Evolutionary conservation across 1,284 basidiomycete species (phyloP), one percentile per base, ranked within the genome.

Genomic region (Volvariella surrecta): DNA sequence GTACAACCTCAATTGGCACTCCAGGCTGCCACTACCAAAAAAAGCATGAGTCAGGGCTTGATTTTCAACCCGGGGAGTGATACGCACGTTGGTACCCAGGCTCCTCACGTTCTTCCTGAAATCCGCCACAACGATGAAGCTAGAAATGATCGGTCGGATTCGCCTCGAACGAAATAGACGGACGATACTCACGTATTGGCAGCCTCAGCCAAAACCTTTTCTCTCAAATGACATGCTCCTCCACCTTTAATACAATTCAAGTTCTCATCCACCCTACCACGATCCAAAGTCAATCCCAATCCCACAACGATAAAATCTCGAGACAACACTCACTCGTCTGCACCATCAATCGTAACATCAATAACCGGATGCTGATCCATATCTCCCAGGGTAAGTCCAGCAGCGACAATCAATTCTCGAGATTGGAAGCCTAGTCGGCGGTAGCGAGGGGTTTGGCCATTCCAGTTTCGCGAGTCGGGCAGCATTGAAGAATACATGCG

Each of bases 191-290:
- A 87, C 74, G 83, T 90, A 53, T 79, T 77, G n/a, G 96, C 94
- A 15, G 92, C 92, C 62, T 98, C 95, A 2, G 92, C 94, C 15
- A 99, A 76, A 2, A 99, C 93, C 64, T 99, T 99, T 67, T 99
- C 96, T 30, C 94, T 80, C 28, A 99, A 67, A 55, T 99, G 96
- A 63, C 95, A 98, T 1, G 93, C 95, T 8, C 95, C 95, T 45
- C 95, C 95, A 10, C 95, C 95, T 66, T 99, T 99, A 70, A 99
- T 95, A 49, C 89, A 89, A 67, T 99, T 96, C 43, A 99, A 71
- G 32, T 81, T 66, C 34, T 72, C 64, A 64, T 98, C 94, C 24
- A 97, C 91, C 64, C 90, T 94, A 54, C 24, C 31, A 30, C 37
- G 37, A 20, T 6, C 11, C 24, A 6, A n/a, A n/a, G 24, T 28